A percentile compares a stretch with the other conserved stretches of the same genome.
Conservation (phyloP, 768 basidiomycete species). For the Obba rivulosa region DNA sequence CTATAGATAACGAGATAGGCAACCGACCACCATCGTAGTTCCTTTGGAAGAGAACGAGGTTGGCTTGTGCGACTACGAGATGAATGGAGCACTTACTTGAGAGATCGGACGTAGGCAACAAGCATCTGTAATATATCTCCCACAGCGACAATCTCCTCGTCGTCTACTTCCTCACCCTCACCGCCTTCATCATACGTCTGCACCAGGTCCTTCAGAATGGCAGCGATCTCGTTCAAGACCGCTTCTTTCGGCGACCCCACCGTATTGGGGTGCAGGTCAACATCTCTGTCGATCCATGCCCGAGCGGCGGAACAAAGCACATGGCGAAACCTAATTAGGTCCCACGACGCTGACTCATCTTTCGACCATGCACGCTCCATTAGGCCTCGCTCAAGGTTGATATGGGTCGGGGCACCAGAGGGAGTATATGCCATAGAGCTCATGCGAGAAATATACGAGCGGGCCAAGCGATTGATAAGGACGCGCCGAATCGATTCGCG, state of each 20-base stretch:
- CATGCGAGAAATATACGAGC: constrained; percentile 58
- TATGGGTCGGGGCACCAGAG: constrained; percentile 53
- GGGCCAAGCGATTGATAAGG: constrained; percentile 55
- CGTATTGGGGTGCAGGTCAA: constrained; percentile 21
- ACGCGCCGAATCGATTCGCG: constrained; percentile 60
- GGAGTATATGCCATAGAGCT: constrained; percentile 47
- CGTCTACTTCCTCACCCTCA: constrained; percentile 58
- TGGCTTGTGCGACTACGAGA: background rate
- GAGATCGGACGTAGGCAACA: constrained; percentile 47
- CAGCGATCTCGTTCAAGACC: constrained; percentile 64
- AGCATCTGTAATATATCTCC: constrained; percentile 59
- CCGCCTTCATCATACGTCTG: constrained; percentile 59
- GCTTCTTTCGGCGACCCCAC: constrained; percentile 17
- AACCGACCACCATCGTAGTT: constrained; percentile 39
- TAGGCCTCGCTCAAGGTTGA: constrained; percentile 57
- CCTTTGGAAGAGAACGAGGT: constrained; percentile 24
- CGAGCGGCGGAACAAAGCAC: constrained; percentile 49
- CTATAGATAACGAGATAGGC: constrained; percentile 47
- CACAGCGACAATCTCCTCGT: constrained; percentile 62
- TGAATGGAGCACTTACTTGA: constrained; percentile 43
- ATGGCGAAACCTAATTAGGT: constrained; percentile 52
- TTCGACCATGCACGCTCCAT: constrained; percentile 74
- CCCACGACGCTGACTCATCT: constrained; percentile 64
- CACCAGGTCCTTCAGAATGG: constrained; percentile 65
- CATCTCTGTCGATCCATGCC: constrained; percentile 47